These are phyloP conservation scores for Populus deltoides DNA, from an alignment of 345 rosid species.

Conservation along the genomic window DNA sequence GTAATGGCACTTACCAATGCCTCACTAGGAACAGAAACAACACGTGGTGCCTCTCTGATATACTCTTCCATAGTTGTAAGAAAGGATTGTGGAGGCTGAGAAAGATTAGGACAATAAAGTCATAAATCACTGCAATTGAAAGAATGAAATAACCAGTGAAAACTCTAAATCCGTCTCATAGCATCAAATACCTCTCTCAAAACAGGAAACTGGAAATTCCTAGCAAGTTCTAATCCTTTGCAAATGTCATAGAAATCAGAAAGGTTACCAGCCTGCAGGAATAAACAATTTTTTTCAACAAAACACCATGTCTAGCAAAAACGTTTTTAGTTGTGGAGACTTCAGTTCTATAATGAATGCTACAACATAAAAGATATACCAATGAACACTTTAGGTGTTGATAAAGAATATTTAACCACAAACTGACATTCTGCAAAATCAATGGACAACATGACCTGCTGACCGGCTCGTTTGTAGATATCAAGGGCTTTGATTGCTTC, in stretches of 20 bases:
- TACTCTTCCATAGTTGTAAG: conserved; percentile 97
- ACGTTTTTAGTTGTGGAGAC: background rate
- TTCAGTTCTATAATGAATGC: background rate
- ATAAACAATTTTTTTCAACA: conserved; percentile 12
- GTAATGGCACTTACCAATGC: conserved; percentile 57
- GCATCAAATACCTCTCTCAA: conserved; percentile 70
- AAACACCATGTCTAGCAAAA: background rate
- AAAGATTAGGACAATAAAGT: conserved; percentile 5
- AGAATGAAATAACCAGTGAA: conserved; percentile 2
- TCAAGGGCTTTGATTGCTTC: conserved; percentile 86
- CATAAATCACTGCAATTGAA: background rate
- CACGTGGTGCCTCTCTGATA: conserved; percentile 90
- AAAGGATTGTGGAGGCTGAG: conserved; percentile 95
- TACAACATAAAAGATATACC: background rate
- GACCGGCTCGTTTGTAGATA: conserved; percentile 74
- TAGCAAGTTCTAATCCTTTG: conserved; percentile 95
- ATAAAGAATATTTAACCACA: background rate
- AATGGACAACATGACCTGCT: conserved; percentile 63
- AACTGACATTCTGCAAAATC: conserved; percentile 1
- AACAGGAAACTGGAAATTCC: conserved; percentile 95
- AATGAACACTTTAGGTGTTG: background rate
- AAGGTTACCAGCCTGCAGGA: conserved; percentile 77
- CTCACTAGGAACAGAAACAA: conserved; percentile 66
- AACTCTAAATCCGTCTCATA: conserved; percentile 1
- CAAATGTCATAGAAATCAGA: conserved; percentile 93